phyloP scores from a whole-genome alignment of 2,329 filamentous ascomycete genomes.

The Alternaria brassicicola region DNA sequence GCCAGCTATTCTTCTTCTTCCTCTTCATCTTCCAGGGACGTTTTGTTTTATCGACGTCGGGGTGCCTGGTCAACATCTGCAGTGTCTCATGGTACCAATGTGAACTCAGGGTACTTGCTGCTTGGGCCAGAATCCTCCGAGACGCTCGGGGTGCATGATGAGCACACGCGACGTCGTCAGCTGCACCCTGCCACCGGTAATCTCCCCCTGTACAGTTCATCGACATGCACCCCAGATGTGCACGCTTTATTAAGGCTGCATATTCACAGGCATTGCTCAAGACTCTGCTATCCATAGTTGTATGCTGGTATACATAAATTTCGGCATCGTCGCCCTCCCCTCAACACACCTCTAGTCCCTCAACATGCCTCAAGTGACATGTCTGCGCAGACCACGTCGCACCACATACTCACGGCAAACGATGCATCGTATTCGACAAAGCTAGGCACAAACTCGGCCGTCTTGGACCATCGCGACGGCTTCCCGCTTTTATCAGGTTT shows the following conservation, averaged over 20 bases:
- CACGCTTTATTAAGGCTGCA: constrained; percentile 14
- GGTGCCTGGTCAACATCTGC: background rate
- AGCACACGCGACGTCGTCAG: constrained; percentile 18
- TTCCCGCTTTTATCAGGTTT: constrained; percentile 29
- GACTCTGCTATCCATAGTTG: constrained; percentile 16
- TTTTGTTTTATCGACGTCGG: background rate
- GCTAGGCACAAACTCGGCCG: constrained; percentile 16
- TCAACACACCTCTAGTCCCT: background rate
- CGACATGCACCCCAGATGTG: constrained; percentile 9
- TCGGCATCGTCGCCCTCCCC: background rate
- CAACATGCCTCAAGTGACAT: background rate
- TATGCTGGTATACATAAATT: background rate
- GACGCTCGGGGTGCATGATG: constrained; percentile 11
- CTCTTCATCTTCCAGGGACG: background rate
- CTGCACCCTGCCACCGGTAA: constrained; percentile 26
- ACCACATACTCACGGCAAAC: constrained; percentile 26
- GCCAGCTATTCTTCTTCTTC: background rate
- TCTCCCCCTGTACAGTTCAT: constrained; percentile 10
- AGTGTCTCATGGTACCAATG: too few species aligned
- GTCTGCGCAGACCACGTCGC: constrained; percentile 23
- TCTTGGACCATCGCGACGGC: constrained; percentile 27
- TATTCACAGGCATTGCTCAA: background rate
- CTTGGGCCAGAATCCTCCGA: background rate
- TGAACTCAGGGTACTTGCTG: constrained; percentile 4
- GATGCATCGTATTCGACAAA: constrained; percentile 24